Percentiles rank a stretch among this genome's conserved stretches.
Evolutionary conservation across 805 yeast species (phyloP).

Genomic region (Priceomyces castillae): DNA sequence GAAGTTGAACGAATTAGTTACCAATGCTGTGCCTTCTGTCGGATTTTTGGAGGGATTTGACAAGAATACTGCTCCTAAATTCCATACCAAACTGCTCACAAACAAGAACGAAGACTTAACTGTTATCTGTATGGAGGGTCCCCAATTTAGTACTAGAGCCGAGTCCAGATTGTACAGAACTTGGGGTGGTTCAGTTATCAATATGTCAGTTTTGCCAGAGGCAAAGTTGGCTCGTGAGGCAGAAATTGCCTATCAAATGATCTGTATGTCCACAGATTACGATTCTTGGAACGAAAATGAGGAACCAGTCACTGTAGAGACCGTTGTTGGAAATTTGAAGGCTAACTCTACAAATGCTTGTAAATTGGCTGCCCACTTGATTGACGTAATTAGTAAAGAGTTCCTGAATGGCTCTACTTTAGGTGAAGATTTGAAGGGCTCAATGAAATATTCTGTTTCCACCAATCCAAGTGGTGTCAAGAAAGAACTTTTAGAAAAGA

Average conservation of each 20-base stretch:
- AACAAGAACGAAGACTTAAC: slow-evolving; percentile 71
- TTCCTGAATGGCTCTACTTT: slow-evolving; percentile 51
- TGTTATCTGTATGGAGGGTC: slow-evolving; percentile 98
- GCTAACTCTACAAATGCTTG: slow-evolving; percentile 89
- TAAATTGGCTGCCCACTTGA: slow-evolving; percentile 64
- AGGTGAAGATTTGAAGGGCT: slow-evolving; percentile 69
- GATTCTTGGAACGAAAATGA: slow-evolving; percentile 97
- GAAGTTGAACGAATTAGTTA: slow-evolving; percentile 62
- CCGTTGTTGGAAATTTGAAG: slow-evolving; percentile 85
- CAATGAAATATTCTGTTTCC: slow-evolving; percentile 78
- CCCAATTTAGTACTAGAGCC: slow-evolving; percentile 95
- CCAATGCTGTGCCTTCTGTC: slow-evolving; percentile 41
- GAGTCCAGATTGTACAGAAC: slow-evolving; percentile 82
- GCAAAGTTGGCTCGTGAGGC: slow-evolving; percentile 96
- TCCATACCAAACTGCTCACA: slow-evolving; percentile 62
- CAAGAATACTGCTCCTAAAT: slow-evolving; percentile 32
- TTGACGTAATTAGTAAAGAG: slow-evolving; percentile 63
- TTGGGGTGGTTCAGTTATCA: slow-evolving; percentile 93
- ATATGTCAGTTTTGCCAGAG: slow-evolving; percentile 98
- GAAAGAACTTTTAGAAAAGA: slow-evolving; percentile 67
- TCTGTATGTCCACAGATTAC: slow-evolving; percentile 98
- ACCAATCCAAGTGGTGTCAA: slow-evolving; percentile 74
- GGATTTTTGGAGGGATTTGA: slow-evolving; percentile 57
- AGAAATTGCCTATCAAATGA: slow-evolving; percentile 94
- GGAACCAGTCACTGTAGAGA: slow-evolving; percentile 97